Conservation (phyloP, 2,329 filamentous ascomycete genomes). For the Hymenotorrendiella dingleyae region DNA sequence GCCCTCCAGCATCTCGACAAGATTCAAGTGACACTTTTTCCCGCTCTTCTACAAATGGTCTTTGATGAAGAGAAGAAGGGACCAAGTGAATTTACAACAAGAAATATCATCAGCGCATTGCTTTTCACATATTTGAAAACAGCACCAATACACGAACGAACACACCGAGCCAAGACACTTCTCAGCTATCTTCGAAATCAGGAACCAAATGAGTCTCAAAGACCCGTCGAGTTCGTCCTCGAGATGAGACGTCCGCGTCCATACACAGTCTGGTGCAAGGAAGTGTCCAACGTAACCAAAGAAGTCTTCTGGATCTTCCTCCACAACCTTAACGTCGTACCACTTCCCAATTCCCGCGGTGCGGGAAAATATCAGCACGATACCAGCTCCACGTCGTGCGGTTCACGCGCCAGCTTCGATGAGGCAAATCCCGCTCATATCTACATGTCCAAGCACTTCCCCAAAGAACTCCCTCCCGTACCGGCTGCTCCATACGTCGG, state of each 20-base stretch:
- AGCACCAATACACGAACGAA: constrained; percentile 54
- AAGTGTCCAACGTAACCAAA: constrained; percentile 87
- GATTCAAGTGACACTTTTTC: constrained; percentile 77
- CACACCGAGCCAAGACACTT: constrained; percentile 65
- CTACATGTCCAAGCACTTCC: constrained; percentile 71
- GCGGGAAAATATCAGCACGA: constrained; percentile 28
- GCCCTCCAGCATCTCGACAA: constrained; percentile 76
- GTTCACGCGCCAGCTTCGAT: constrained; percentile 30
- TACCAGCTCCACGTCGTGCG: constrained; percentile 19
- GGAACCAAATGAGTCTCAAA: constrained; percentile 65
- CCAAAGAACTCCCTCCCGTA: constrained; percentile 79
- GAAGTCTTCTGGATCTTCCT: constrained; percentile 99
- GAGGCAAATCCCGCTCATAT: constrained; percentile 39
- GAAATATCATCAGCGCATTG: constrained; percentile 82
- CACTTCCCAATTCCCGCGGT: constrained; percentile 46
- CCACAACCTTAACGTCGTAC: constrained; percentile 84
- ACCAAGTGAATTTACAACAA: constrained; percentile 91
- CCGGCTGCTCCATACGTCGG: constrained; percentile 94
- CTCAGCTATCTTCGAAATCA: constrained; percentile 77
- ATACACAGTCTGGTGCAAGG: constrained; percentile 91
- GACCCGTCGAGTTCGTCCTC: constrained; percentile 77
- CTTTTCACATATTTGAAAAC: constrained; percentile 82
- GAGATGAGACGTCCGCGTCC: constrained; percentile 84
- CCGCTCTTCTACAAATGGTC: constrained; percentile 78
- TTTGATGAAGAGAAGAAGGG: constrained; percentile 99